Evolutionary conservation across 768 basidiomycete genomes (phyloP).

Genomic region (Lactarius quietus): DNA sequence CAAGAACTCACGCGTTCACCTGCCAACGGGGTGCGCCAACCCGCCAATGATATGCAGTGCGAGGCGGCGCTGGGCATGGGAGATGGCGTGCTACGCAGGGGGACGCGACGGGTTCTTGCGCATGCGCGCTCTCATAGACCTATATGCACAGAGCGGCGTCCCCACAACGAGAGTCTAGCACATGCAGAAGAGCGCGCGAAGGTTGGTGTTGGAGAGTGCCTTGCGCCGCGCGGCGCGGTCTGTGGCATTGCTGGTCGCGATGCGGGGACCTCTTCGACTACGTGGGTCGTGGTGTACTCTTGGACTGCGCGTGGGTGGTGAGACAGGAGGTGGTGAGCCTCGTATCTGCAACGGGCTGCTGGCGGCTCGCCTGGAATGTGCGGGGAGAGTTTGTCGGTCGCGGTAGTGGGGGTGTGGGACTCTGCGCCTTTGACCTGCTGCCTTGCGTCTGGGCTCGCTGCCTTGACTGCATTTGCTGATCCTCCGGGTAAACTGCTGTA

Average conservation of each 20-base stretch:
- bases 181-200: constrained; percentile 20
- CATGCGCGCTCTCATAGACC: constrained; percentile 7
- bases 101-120: constrained; percentile 32
- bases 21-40: constrained; percentile 6
- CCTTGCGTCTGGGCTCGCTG: constrained; percentile 1
- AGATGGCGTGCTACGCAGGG: constrained; percentile 42
- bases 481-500: not conserved
- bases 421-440: not conserved
- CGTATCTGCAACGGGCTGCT: not conserved
- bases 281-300: not conserved
- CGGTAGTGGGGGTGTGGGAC: not conserved
- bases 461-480: not conserved
- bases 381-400: not conserved
- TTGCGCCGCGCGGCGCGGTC: constrained; percentile 5
- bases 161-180: not conserved
- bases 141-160: not conserved
- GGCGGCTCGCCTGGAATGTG: not conserved
- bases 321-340: not conserved
- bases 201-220: constrained; percentile 15
- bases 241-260: not conserved
- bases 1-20: constrained; percentile 3
- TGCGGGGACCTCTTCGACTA: not conserved
- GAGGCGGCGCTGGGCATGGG: constrained; percentile 37
- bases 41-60: constrained; percentile 44
- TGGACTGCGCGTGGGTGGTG: no score